Evolutionary conservation across 2,329 filamentous ascomycete species (phyloP).

Genomic region (Chrysoporthe puriensis): DNA sequence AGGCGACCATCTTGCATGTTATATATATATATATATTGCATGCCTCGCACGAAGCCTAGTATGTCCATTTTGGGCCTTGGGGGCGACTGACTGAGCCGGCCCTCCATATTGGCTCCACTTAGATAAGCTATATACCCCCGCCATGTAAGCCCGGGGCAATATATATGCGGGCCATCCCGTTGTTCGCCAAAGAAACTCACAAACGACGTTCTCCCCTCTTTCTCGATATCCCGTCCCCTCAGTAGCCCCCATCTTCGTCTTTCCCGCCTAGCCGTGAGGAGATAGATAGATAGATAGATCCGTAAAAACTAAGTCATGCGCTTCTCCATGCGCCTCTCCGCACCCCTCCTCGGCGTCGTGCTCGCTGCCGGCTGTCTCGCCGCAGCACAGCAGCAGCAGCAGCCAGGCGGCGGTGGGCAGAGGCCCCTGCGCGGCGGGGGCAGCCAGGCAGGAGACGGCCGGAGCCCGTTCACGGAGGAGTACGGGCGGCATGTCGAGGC

Average conservation of each 20-base stretch:
- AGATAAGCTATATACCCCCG: neutral
- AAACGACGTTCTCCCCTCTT: neutral
- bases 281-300: neutral
- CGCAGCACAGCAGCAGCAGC: neutral
- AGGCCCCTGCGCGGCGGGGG: neutral
- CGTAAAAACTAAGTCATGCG: neutral
- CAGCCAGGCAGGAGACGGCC: neutral
- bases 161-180: no score
- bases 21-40: neutral
- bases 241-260: no score
- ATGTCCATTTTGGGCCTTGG: neutral
- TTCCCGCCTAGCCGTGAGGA: neutral
- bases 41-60: neutral
- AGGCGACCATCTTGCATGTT: neutral
- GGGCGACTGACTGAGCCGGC: no score
- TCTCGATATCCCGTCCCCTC: no score
- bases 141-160: neutral
- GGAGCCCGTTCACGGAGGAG: conserved; percentile 28
- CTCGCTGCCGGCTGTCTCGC: neutral
- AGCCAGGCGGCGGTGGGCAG: neutral
- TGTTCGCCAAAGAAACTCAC: no score
- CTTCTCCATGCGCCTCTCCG: neutral
- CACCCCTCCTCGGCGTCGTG: neutral
- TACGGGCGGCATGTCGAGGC: conserved; percentile 30
- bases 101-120: neutral